Base-by-base conservation (phyloP, 164 flowering plant genomes). In the Sextonia rubra region DNA sequence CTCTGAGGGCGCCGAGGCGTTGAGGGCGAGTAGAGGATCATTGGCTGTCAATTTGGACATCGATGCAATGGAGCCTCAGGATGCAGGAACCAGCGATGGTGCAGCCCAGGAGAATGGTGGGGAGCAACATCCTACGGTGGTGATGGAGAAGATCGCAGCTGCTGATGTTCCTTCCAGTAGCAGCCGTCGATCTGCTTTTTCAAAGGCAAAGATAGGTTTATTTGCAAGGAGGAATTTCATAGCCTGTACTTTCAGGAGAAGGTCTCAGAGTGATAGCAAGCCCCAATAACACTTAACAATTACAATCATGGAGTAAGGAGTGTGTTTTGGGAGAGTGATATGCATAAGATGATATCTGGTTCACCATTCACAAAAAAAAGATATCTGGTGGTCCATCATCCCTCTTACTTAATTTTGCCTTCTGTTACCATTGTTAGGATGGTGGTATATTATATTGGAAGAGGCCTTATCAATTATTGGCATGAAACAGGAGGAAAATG, bases 41-140 rank as follows among this genome's bases (percentile, higher is more conserved):
- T 56, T 96, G 76, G 69, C 79, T 22, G 86, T 96, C 22, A 90
- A 84, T 80, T 78, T 92, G 78, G 98, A 96, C 69, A 17, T 52
- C 58, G 71, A 73, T 32, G 89, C 82, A 22, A 32, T 60, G 29
- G 91, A 87, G 61, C 82, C 69, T 23, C 80, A 73, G 55, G 92
- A 89, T 74, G 86, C 80, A 1, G 83, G 82, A 78, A 75, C 79
- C 18, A 83, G 87, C 68, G 94, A 88, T 49, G 88, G 85, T 47
- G 93, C 85, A 24, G 82, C 55, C 0, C 83, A 77, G 58, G 87
- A 83, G 22, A 78, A 64, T 74, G 86, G 69, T 1, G 77, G 70
- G 1, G 90, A 86, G 67, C 74, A 63, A 20, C 76, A 80, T 22
- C 79, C 78, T 60, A 75, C 77, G 0, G 22, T 66, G 52, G 73